These are phyloP conservation scores for Dichomitus squalens DNA, from an alignment of 1,284 basidiomycete species.

Conservation along the genomic window DNA sequence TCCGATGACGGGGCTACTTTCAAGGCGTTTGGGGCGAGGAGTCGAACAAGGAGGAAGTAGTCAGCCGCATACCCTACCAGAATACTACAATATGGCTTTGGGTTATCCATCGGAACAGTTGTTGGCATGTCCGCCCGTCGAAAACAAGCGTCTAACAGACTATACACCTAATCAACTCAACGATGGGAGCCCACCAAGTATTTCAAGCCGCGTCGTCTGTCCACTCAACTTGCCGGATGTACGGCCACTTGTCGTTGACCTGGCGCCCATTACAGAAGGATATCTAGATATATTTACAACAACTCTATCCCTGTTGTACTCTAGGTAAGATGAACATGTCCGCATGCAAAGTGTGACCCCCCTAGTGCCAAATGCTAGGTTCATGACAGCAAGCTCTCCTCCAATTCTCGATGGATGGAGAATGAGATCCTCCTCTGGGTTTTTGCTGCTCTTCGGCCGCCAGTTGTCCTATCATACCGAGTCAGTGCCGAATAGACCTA, in stretches of 20 bases:
- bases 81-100: too few species aligned
- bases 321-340: neutral
- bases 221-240: too few species aligned
- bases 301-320: neutral
- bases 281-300: neutral
- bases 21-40: constrained; percentile 56
- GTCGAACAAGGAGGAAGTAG: constrained; percentile 25
- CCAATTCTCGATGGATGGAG: constrained; percentile 76
- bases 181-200: too few species aligned
- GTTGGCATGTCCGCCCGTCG: too few species aligned
- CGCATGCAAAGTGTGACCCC: neutral
- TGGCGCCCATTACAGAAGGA: neutral
- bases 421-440: constrained; percentile 87
- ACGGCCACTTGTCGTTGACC: too few species aligned
- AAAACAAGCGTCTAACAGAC: too few species aligned
- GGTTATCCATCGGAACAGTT: too few species aligned
- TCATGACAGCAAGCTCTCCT: constrained; percentile 29
- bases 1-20: constrained; percentile 72
- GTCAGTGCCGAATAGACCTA: constrained; percentile 6
- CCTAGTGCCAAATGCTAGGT: neutral
- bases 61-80: too few species aligned
- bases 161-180: too few species aligned
- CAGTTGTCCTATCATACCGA: constrained; percentile 62
- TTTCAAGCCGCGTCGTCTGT: too few species aligned
- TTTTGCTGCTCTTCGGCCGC: constrained; percentile 90